phyloP scores from a whole-genome alignment of 257 asterid species.

The Lithospermum erythrorhizon region DNA sequence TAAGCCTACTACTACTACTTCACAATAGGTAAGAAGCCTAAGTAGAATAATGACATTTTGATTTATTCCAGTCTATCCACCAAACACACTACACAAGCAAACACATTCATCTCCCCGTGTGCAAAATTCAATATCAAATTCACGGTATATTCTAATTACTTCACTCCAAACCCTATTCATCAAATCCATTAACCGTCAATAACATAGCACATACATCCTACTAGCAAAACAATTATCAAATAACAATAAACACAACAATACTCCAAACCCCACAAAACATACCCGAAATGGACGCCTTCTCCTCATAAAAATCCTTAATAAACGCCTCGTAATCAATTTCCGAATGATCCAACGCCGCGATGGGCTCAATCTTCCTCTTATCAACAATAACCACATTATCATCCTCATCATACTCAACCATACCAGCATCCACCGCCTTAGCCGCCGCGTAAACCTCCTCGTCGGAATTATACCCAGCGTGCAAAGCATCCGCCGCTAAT shows the following conservation, averaged over 20 bases:
- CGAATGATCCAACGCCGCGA: slow-evolving; percentile 70
- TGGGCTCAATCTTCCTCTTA: slow-evolving; percentile 87
- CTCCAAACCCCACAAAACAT: background rate
- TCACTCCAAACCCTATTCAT: background rate
- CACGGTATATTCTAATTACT: background rate
- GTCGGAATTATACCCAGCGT: slow-evolving; percentile 93
- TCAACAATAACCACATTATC: slow-evolving; percentile 82
- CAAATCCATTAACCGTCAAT: background rate
- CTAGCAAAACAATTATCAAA: no score
- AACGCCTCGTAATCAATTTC: slow-evolving; percentile 68
- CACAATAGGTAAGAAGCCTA: no score
- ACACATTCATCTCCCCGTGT: background rate
- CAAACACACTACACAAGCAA: no score
- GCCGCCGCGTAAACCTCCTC: slow-evolving; percentile 99
- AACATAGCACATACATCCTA: background rate
- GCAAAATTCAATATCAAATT: no score
- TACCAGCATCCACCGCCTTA: slow-evolving; percentile 91
- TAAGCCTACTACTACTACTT: no score
- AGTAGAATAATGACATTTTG: no score
- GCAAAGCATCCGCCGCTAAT: slow-evolving; percentile 87
- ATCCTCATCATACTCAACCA: slow-evolving; percentile 82
- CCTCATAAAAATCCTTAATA: slow-evolving; percentile 88
- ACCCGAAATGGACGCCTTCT: slow-evolving; percentile 90
- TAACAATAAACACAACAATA: background rate
- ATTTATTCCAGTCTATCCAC: no score